Base-by-base conservation (phyloP, 1,284 basidiomycete genomes). In the Butyriboletus pseudospeciosus region DNA sequence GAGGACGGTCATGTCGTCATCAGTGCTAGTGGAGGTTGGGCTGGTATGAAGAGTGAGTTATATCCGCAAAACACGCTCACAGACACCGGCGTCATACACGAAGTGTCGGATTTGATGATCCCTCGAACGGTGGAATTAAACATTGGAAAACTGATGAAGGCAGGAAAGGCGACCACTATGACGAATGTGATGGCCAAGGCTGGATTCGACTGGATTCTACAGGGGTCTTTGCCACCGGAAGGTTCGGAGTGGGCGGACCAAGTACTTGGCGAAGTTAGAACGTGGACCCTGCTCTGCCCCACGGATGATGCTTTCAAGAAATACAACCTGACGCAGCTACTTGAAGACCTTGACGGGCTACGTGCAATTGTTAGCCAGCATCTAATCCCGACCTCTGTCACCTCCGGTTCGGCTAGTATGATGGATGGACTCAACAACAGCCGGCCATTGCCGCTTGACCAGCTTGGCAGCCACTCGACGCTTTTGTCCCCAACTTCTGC, bases 291-390 rank as follows among this genome's bases (percentile, higher is more conserved):
- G 1, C 79, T 99, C 6, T 92, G 90, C 61, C 97, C 97, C 1
- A 86, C 84, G 2, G 97, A 99, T 66, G 86, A 88, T 56, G 94
- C 96, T 0, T 97, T 98, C 77, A 88, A 93, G 60, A 76, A 81
- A n/a, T 73, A 91, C 65, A 96, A 99, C 71, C 72, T 98, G 47
- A 94, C 94, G 0, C 73, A 78, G 56, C 79, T 98, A 52, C 86
- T 88, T 57, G 76, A 80, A 30, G 80, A 94, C 66, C 63, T 73
- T 6, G 76, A 82, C 3, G 71, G 71, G 1, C 78, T 98, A 34
- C 77, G 79, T 40, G 75, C 76, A 6, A 84, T 98, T 23, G 86
- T 98, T 52, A 79, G 83, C 55, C 91, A 98, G 64, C 96, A 99
- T 72, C 82, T 99, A 58, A 88, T 99, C 56, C 88, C 86, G 62